These are phyloP conservation scores for Chenopodium berlandieri DNA, from an alignment of 148 eudicot genomes.

Conservation along the genomic window DNA sequence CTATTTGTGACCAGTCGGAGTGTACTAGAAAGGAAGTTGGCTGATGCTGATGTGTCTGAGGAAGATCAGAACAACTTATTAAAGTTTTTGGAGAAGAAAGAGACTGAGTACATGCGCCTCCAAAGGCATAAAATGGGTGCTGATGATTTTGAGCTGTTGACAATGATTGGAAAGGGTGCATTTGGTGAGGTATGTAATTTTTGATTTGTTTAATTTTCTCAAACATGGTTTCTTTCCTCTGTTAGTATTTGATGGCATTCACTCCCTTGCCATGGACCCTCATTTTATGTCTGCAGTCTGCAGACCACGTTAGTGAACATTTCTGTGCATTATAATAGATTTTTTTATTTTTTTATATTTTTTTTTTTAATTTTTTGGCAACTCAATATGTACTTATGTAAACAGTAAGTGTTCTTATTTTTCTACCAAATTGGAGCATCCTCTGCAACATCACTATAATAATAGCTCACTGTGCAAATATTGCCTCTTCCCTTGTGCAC, in stretches of 20 bases:
- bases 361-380: not conserved
- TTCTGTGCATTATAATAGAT: not conserved
- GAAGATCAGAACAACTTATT: constrained; percentile 86
- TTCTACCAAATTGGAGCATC: not conserved
- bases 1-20: constrained; percentile 49
- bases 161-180: constrained; percentile 98
- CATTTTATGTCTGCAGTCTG: not conserved
- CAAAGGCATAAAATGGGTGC: constrained; percentile 98
- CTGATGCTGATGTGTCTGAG: constrained; percentile 94
- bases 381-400: not conserved
- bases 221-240: not conserved
- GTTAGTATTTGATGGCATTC: not conserved
- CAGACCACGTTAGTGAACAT: not conserved
- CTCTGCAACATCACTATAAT: not conserved
- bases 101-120: constrained; percentile 96
- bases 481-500: not conserved
- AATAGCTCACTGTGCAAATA: not conserved
- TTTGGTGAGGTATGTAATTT: constrained; percentile 84
- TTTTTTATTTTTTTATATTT: too few species aligned
- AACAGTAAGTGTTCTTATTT: not conserved
- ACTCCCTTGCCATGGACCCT: too few species aligned
- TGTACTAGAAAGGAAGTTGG: constrained; percentile 76
- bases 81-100: constrained; percentile 89
- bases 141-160: constrained; percentile 90
- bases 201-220: constrained; percentile 7